phyloP scores from a whole-genome alignment of 129 eudicot genomes.

The Calendula officinalis region DNA sequence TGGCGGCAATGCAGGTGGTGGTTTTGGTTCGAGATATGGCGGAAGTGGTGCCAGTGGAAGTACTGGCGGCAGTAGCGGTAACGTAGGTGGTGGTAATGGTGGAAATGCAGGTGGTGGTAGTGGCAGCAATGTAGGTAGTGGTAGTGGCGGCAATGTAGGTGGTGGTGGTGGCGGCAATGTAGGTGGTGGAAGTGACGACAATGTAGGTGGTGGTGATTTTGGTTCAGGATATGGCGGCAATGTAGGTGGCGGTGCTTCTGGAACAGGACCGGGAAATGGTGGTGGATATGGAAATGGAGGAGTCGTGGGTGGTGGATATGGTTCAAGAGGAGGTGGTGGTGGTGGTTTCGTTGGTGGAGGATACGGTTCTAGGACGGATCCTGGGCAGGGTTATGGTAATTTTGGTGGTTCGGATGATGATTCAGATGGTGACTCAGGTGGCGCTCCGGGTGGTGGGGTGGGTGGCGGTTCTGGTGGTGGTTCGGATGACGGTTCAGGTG shows the following conservation, averaged over 20 bases:
- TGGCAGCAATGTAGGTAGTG: conserved; percentile 20
- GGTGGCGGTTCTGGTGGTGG: conserved; percentile 28
- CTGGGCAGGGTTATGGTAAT: conserved; percentile 29
- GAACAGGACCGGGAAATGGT: conserved; percentile 32
- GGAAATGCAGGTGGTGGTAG: conserved; percentile 9
- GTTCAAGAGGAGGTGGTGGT: conserved; percentile 32
- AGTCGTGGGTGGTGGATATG: conserved; percentile 25
- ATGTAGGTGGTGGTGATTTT: conserved; percentile 1
- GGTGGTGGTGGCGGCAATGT: background rate
- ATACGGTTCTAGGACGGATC: conserved; percentile 21
- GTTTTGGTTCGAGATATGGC: too few relatives aligned
- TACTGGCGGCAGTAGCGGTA: background rate
- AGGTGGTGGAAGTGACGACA: conserved; percentile 15
- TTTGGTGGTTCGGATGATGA: conserved; percentile 24
- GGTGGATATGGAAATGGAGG: conserved; percentile 38
- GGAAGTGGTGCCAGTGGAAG: too few relatives aligned
- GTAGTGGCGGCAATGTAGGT: background rate
- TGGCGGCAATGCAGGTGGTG: too few relatives aligned
- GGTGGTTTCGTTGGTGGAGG: conserved; percentile 32
- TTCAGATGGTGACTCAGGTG: conserved; percentile 8
- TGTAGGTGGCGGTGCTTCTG: conserved; percentile 18
- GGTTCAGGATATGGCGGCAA: conserved; percentile 25
- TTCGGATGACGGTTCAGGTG: too few relatives aligned
- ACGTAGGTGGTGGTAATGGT: conserved; percentile 12
- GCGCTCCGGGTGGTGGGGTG: background rate